Evolutionary conservation across 2,329 filamentous ascomycete genomes (phyloP), one percentile per base, ranked within the genome.

Genomic region (Alternaria sp.): DNA sequence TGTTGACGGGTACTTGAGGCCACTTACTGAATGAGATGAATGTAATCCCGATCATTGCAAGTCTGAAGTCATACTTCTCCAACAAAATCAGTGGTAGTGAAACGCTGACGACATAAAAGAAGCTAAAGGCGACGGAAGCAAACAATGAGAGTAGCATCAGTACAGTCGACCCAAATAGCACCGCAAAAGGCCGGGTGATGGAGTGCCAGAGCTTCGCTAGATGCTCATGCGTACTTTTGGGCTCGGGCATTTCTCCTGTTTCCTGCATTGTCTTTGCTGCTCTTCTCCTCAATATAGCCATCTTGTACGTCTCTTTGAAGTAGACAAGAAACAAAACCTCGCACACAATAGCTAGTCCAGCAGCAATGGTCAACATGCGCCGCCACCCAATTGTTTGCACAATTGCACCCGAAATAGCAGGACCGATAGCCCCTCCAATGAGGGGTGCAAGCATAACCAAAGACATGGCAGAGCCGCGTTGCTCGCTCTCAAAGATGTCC

Each of bases 281-380:
- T 56, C 54, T 71, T 29, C 50, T 56, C 57, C 63, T 69, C 40
- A 88, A 72, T 44, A 89, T 86, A 1, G 80, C 76, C 39, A 86
- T 80, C 66, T 83, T 84, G 73, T 89, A 89, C 11, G 87, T 89
- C 76, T 90, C 87, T 5, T 80, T 75, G 66, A 85, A 86, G 66
- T 77, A 81, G 0, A 76, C 75, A 7, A 88, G 69, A 60, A 87
- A 84, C 4, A 81, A 48, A 0, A 84, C 31, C 70, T 86, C 84
- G 61, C 82, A 85, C 2, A 78, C 61, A 5, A 77, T 70, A 0
- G 85, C 82, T 28, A 88, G 67, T 0, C 66, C 77, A 2, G 79
- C 81, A 8, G 80, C 79, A 56, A 86, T 80, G 78, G 83, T 83
- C 2, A 88, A 69, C 0, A 85, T 80, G 45, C 72, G 69, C 29